Base-by-base conservation (phyloP, 306 rosid species). In the Gillenia trifoliata region DNA sequence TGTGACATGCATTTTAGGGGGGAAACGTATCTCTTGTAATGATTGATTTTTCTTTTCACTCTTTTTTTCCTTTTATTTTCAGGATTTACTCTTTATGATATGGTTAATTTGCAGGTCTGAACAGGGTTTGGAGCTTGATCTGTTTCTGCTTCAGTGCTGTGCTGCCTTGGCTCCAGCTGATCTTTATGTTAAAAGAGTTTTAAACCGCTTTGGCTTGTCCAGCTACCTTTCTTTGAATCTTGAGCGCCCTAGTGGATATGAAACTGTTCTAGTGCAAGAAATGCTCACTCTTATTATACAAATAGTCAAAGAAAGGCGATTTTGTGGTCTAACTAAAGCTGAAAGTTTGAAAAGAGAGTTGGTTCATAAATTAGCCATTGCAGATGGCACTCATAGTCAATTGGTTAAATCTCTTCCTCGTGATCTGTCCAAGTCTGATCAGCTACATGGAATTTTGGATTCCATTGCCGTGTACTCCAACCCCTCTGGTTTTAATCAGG, bases 401-500 rank as follows among this genome's bases (percentile, higher is more conserved):
- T 79, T 95, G 80, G 89, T 95, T 79, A 92, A 95, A 87, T 91
- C 96, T 78, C 93, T 95, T 72, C 99, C 98, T 36, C 92, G 87
- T 77, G 99, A 90, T 79, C 91, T 95, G 73, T 87, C 91, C 79
- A 90, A 95, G 82, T 87, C 79, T 80, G 87, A 84, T 41, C 87
- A 86, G 80, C 93, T 89, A 67, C 92, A 88, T 83, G 91, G 86
- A 68, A 84, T 90, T 76, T 80, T 95, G 86, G 92, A 90, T 70
- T 50, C 83, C 19, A 75, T 95, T 77, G 89, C 98, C 55, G 81
- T 61, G 54, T 95, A 92, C 86, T 86, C 96, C 71, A 89, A 81
- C 64, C 99, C 99, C 49, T 89, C 99, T 75, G 98, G 98, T 70
- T 86, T 90, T 76, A 92, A 90, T 80, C 99, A 95, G 97, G 99